These are phyloP conservation scores for Dysphania ambrosioides DNA, from an alignment of 148 eudicot species.

Conservation along the genomic window DNA sequence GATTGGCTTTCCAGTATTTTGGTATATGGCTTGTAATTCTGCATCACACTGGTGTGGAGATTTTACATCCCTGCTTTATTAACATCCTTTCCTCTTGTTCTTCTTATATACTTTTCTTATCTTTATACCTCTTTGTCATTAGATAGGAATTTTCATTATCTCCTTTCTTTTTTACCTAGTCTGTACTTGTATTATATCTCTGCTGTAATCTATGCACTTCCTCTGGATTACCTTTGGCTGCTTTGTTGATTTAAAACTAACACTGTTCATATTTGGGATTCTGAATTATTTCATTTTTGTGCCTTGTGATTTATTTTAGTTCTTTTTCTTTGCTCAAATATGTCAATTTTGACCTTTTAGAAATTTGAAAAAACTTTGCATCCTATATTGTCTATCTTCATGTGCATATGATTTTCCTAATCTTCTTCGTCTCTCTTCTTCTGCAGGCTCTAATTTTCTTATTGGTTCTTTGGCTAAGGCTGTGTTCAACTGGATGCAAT, in stretches of 20 bases:
- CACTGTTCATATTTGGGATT: neutral
- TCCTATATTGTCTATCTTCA: neutral
- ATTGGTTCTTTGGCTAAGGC: slow-evolving; percentile 10
- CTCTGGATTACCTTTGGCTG: neutral
- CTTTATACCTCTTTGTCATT: too few relatives aligned
- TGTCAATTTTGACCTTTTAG: neutral
- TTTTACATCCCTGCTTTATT: neutral
- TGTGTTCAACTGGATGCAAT: slow-evolving; percentile 9
- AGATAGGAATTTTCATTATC: too few relatives aligned
- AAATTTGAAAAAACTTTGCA: neutral
- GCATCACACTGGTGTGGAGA: neutral
- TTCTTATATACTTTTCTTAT: neutral
- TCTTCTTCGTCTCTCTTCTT: slow-evolving; percentile 8
- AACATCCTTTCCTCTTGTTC: neutral
- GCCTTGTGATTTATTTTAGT: neutral
- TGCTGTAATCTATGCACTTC: neutral
- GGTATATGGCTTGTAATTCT: neutral
- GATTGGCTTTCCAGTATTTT: neutral
- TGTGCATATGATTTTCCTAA: neutral
- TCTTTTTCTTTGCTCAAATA: neutral
- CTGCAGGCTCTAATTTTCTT: slow-evolving; percentile 39
- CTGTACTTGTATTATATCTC: too few relatives aligned
- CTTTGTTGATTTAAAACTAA: neutral
- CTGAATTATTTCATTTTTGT: neutral
- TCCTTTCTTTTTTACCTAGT: too few relatives aligned